Base-by-base conservation (phyloP, 1,284 basidiomycete species). In the Ganoderma resinaceum region DNA sequence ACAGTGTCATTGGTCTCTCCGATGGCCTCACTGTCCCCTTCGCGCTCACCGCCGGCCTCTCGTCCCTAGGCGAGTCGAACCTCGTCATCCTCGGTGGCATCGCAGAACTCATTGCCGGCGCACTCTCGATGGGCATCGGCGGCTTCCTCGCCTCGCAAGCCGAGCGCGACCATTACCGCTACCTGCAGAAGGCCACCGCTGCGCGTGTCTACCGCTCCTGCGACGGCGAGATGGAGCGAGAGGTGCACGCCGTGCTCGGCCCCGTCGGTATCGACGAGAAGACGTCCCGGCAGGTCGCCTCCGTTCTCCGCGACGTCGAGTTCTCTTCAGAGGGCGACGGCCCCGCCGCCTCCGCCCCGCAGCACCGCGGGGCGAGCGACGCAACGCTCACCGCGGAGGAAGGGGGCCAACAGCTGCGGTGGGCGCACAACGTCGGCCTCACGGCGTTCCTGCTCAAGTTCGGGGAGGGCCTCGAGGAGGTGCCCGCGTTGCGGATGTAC, bases 1-100 rank as follows among this genome's bases (percentile, higher is more conserved):
- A n/a, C 76, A 96, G 95, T 64, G 91, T 97, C 71, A 98, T 98
- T 74, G 97, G 97, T 58, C 89, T 99, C 12, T 95, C 94, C 0
- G 97, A 99, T 78, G 97, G 97, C n/a, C 83, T 98, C 59, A 98
- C 96, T 0, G 96, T 98, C 0, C 96, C 96, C 0, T 97, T 97
- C 78, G 95, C 95, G 2, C 83, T 97, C 40, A 91, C 95, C 1
- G 94, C 95, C 18, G 95, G 97, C 73, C 87, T 99, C 12, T 96
- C 96, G 1, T 95, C 94, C 1, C 87, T 98, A 23, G 96, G 97
- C 61, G 91, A 93, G 73, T 95, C 94, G 16, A 89, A 86, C 65
- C 86, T 98, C 43, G 97, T 98, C 74, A 94, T 98, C 59, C 86
- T 98, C 61, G 95, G 95, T 74, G 95, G 97, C 60, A 82, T 98